Base-by-base conservation (phyloP, 1,139 yeast genomes). In the Arxiozyma slooffiae region DNA sequence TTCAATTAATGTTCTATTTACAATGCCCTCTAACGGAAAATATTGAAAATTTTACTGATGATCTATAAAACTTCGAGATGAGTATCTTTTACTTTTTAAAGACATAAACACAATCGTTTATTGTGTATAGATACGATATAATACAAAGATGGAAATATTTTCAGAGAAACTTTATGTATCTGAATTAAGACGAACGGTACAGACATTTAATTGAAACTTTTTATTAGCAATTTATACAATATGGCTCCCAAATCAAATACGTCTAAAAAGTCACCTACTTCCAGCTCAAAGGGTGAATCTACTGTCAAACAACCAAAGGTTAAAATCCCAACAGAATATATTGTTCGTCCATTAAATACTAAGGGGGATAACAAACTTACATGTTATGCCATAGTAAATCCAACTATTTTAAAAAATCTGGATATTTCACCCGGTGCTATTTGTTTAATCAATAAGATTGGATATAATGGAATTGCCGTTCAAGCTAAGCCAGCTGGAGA, bases 371-470 rank as follows among this genome's bases (percentile, higher is more conserved):
- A 71, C 18, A 68, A 67, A 46, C 55, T 62, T 23, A 60, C 65
- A 22, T 66, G 75, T 24, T 77, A 76, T 52, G 75, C 77, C 0
- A 74, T 69, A 46, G 60, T 85, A 3, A 75, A 81, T 50, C 72
- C 78, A 1, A 77, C 78, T 3, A 71, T 81, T 1, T 64, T 83
- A 24, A 72, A 76, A 46, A 77, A 76, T 0, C 63, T 79, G 37
- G 89, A 80, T 17, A 66, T 83, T 45, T 61, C 68, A 1, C 68
- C 71, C 9, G 89, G 88, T 0, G 73, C 78, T 3, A 68, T 84
- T 55, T 78, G 85, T 1, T 67, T 73, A 46, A 55, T 86, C 0
- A 60, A 72, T 9, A 76, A 75, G 55, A 70, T 72, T 14, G 82
- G 79, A 0, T 73, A 71, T 1, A 74, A 75, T 14, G 75, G 82